Percentiles rank a stretch among this genome's conserved stretches.
These are phyloP conservation scores for Candida orba DNA, from an alignment of 805 yeast species.

Conservation along the genomic window DNA sequence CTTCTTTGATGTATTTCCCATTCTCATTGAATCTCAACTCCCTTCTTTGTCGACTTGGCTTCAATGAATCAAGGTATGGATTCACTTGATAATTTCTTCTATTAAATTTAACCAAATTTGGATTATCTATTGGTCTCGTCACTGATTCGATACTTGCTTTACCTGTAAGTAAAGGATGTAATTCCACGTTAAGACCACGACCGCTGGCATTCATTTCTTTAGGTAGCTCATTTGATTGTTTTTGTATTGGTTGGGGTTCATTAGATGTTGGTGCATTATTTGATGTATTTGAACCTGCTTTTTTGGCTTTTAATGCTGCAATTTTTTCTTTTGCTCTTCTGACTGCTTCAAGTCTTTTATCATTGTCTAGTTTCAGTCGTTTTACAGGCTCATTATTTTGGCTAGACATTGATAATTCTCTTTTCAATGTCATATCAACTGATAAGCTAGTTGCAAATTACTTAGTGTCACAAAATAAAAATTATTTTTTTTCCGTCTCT, in stretches of 20 bases:
- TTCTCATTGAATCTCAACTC: slow-evolving; percentile 46
- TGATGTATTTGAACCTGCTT: background rate
- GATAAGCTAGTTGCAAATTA: too few species aligned
- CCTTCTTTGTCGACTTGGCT: slow-evolving; percentile 24
- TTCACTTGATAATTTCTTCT: slow-evolving; percentile 25
- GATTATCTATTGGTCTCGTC: slow-evolving; percentile 13
- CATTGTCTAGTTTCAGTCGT: background rate
- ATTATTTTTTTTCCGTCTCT: background rate
- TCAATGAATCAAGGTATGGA: slow-evolving; percentile 26
- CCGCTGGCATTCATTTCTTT: background rate
- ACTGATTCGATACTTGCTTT: slow-evolving; percentile 3
- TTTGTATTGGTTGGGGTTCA: too few species aligned
- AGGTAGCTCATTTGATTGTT: background rate
- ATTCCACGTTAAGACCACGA: slow-evolving; percentile 21
- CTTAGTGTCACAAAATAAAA: background rate
- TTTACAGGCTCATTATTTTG: slow-evolving; percentile 1
- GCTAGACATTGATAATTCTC: background rate
- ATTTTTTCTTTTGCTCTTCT: slow-evolving; percentile 10
- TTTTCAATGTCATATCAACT: slow-evolving; percentile 8
- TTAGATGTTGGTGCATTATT: background rate
- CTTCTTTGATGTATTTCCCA: slow-evolving; percentile 23
- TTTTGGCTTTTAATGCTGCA: slow-evolving; percentile 7
- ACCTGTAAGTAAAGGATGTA: slow-evolving; percentile 26
- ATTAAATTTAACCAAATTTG: slow-evolving; percentile 16
- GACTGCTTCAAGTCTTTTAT: slow-evolving; percentile 3